Evolutionary conservation across 202 grass and related monocot species (phyloP), one percentile per base, ranked within the genome.

Genomic region (Saccharum hybrid): DNA sequence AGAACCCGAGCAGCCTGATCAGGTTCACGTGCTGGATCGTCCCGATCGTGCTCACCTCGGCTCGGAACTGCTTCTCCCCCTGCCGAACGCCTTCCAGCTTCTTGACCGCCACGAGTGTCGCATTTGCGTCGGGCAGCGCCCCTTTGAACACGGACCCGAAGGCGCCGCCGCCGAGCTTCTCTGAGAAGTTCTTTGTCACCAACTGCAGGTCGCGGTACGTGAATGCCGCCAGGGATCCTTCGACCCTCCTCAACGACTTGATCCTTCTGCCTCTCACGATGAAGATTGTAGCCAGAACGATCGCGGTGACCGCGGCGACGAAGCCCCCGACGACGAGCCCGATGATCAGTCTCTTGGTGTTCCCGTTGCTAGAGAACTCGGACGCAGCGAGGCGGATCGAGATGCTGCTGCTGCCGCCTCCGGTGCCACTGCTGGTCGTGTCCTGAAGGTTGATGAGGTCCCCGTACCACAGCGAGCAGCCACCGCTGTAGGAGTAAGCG

Each of bases 141-240:
- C 92, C 92, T 10, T 88, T 88, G 79, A 90, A 94, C 23, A 94
- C 92, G 26, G 88, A 88, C 43, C 92, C 92, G 19, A 94, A 94
- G 4, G 83, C 79, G 18, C 92, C 92, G 26, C 87, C 87, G 34
- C 92, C 92, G 19, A 94, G 75, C 81, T 86, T 94, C 38, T 90
- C 84, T 1, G 92, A 86, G 80, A 94, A 94, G 66, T 88, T 90
- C 57, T 84, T 92, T 3, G 92, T 94, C 49, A 82, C 71, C 7
- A 21, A 14, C 59, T 84, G 90, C 85, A 94, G 40, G 51, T 90
- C 90, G 0, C 87, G 68, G 83, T 94, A 94, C 63, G 69, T 81
- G 78, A 94, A 90, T 7, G 75, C 30, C 57, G 74, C 66, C 19
- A 94, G 48, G 0, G 78, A 76, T 7, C 90, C 82, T 76, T 88